phyloP scores from a whole-genome alignment of 345 rosid genomes.

The Pistacia integerrima region DNA sequence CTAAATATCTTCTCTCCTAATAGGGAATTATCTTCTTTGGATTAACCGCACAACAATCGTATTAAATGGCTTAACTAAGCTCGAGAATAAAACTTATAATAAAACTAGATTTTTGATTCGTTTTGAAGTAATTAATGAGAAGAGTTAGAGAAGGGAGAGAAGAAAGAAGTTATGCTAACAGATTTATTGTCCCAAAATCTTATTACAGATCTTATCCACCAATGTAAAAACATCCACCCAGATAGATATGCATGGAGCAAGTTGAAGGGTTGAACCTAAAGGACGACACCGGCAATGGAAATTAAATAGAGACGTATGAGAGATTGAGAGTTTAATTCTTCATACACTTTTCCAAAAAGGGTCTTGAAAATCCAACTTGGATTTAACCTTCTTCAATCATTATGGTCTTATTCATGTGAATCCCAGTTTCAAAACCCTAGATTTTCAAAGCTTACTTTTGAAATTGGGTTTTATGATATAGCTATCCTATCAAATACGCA shows the following conservation, averaged over 20 bases:
- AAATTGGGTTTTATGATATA: background rate
- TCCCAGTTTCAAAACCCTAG: constrained; percentile 20
- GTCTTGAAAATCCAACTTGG: background rate
- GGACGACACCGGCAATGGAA: background rate
- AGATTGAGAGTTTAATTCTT: constrained; percentile 22
- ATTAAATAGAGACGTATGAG: constrained; percentile 13
- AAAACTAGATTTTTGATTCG: too few relatives aligned
- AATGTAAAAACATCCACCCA: background rate
- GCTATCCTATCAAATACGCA: background rate
- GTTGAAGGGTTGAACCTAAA: constrained; percentile 25
- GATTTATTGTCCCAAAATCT: too few relatives aligned
- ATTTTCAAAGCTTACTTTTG: background rate
- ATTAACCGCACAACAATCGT: too few relatives aligned
- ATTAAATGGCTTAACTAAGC: too few relatives aligned
- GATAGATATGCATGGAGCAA: constrained; percentile 36
- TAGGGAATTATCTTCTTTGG: too few relatives aligned
- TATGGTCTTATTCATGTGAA: constrained; percentile 15
- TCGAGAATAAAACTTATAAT: too few relatives aligned
- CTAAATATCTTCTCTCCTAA: too few relatives aligned
- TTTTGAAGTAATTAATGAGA: too few relatives aligned
- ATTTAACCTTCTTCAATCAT: constrained; percentile 15
- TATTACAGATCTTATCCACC: too few relatives aligned
- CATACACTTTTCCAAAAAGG: constrained; percentile 9
- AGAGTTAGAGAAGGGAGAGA: too few relatives aligned
- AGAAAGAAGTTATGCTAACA: too few relatives aligned